Evolutionary conservation across 805 yeast genomes (phyloP).

Genomic region (Brettanomyces naardenensis): DNA sequence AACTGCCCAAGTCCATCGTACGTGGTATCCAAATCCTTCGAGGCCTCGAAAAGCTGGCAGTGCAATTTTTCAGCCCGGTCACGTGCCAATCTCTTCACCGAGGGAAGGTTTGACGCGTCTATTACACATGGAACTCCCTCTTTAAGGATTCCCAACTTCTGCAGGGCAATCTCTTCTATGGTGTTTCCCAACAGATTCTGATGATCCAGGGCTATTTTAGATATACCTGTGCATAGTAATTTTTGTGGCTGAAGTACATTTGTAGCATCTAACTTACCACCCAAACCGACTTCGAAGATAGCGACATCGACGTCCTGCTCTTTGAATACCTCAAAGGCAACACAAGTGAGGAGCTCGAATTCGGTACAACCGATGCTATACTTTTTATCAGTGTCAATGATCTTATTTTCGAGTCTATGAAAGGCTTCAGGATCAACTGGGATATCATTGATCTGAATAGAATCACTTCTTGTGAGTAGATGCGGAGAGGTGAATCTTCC

Average conservation of each 20-base stretch:
- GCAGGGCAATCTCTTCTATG: constrained; percentile 55
- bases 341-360: constrained; percentile 79
- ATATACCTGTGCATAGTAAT: constrained; percentile 61
- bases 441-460: constrained; percentile 56
- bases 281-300: constrained; percentile 89
- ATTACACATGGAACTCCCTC: constrained; percentile 52
- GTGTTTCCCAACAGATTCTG: constrained; percentile 66
- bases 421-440: constrained; percentile 46
- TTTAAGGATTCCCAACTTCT: constrained; percentile 86
- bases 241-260: constrained; percentile 45
- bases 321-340: constrained; percentile 72
- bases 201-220: constrained; percentile 85
- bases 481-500: constrained; percentile 93
- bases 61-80: constrained; percentile 27
- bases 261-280: constrained; percentile 87
- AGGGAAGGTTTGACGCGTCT: constrained; percentile 55
- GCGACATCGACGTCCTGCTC: constrained; percentile 58
- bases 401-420: constrained; percentile 32
- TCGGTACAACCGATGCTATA: constrained; percentile 65
- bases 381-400: constrained; percentile 32
- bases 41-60: constrained; percentile 21
- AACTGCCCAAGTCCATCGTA: constrained; percentile 7
- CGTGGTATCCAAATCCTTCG: constrained; percentile 2
- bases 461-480: constrained; percentile 63
- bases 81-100: constrained; percentile 40